phyloP scores from a whole-genome alignment of 805 yeast genomes.

The Pichia scutulata region DNA sequence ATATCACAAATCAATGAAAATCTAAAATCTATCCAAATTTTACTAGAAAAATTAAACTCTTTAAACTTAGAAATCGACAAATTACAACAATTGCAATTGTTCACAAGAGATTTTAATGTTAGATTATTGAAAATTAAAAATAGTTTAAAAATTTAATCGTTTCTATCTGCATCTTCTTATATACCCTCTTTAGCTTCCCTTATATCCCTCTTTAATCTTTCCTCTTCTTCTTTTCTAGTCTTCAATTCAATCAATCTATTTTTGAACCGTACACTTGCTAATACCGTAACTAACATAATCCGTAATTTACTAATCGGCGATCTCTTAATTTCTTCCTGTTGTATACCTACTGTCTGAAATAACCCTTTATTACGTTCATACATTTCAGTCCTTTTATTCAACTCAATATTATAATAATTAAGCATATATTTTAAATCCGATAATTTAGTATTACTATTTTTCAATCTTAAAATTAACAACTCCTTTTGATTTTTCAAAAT shows the following conservation, averaged over 20 bases:
- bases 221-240: constrained; percentile 12
- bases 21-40: constrained; percentile 13
- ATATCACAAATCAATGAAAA: constrained; percentile 16
- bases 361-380: constrained; percentile 8
- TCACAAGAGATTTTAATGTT: constrained; percentile 24
- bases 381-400: constrained; percentile 13
- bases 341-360: constrained; percentile 19
- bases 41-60: constrained; percentile 20
- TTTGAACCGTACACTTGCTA: constrained; percentile 32
- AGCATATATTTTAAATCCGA: constrained; percentile 31
- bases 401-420: constrained; percentile 24
- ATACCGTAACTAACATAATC: constrained; percentile 26
- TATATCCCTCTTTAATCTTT: constrained; percentile 12
- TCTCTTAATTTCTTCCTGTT: constrained; percentile 16
- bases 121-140: constrained; percentile 20
- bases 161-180: not conserved
- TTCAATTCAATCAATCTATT: constrained; percentile 25
- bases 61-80: constrained; percentile 27
- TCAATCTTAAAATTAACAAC: constrained; percentile 39
- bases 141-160: constrained; percentile 11
- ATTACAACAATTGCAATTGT: constrained; percentile 25
- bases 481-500: constrained; percentile 35
- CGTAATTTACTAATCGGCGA: constrained; percentile 20
- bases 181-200: not conserved
- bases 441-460: constrained; percentile 32